These are phyloP conservation scores for Taphrina wiesneri DNA, from an alignment of 1,139 yeast genomes.

Conservation along the genomic window DNA sequence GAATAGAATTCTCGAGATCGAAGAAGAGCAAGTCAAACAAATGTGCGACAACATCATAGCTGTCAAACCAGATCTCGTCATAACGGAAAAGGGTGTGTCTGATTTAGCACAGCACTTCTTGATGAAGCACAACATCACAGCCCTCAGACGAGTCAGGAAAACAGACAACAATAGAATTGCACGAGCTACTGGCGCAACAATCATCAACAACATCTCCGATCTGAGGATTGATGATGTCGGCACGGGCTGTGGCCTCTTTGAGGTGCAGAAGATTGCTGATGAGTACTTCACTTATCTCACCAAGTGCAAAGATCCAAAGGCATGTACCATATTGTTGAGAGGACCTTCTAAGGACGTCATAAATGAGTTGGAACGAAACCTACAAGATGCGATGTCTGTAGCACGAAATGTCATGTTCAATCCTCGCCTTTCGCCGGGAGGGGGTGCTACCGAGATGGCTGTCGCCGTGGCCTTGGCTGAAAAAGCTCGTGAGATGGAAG, in stretches of 20 bases:
- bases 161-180: constrained; percentile 96
- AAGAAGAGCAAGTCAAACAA: constrained; percentile 91
- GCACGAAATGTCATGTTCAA: constrained; percentile 93
- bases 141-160: constrained; percentile 90
- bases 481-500: constrained; percentile 88
- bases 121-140: constrained; percentile 89
- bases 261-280: constrained; percentile 93
- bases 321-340: constrained; percentile 87
- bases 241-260: constrained; percentile 81
- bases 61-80: constrained; percentile 88
- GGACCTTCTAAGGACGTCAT: constrained; percentile 97
- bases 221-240: constrained; percentile 89
- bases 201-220: constrained; percentile 93
- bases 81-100: constrained; percentile 98
- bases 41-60: constrained; percentile 84
- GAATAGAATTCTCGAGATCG: constrained; percentile 92
- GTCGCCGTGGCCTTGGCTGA: constrained; percentile 85
- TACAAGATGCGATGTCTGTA: constrained; percentile 98
- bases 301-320: constrained; percentile 80
- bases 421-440: constrained; percentile 96
- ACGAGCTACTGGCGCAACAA: constrained; percentile 96
- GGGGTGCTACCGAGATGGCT: constrained; percentile 99
- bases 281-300: constrained; percentile 89
- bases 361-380: constrained; percentile 92
- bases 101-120: constrained; percentile 97